Conservation (phyloP, 805 yeast species). For the Maudiozyma barnettii region DNA sequence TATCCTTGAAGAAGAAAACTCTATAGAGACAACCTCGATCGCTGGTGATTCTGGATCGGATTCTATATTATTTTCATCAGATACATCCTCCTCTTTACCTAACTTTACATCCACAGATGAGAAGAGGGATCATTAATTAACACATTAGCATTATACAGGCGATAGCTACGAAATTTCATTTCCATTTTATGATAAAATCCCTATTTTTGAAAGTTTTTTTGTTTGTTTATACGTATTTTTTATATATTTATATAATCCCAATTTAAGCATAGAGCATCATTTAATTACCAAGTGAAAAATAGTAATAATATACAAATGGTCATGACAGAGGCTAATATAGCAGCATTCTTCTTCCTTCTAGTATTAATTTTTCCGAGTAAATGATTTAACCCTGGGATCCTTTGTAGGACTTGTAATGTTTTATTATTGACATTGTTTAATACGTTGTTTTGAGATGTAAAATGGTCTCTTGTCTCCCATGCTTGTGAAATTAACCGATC, state of each 20-base stretch:
- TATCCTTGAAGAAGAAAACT: conserved; percentile 23
- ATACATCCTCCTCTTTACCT: conserved; percentile 9
- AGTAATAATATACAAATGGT: conserved; percentile 62
- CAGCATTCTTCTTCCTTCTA: conserved; percentile 77
- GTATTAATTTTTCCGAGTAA: conserved; percentile 75
- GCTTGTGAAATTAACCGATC: conserved; percentile 80
- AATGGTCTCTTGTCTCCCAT: conserved; percentile 79
- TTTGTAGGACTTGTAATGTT: conserved; percentile 49
- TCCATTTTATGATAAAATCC: neutral
- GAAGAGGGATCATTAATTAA: neutral
- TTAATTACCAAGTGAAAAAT: conserved; percentile 38
- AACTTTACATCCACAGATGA: conserved; percentile 2
- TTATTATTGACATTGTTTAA: conserved; percentile 56
- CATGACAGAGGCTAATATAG: conserved; percentile 70
- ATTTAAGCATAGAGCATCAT: neutral
- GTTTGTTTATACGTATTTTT: neutral
- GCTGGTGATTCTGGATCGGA: conserved; percentile 10
- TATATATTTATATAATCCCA: neutral
- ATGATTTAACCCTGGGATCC: conserved; percentile 75
- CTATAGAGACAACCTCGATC: conserved; percentile 19
- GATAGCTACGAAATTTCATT: neutral
- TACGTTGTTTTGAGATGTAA: conserved; percentile 57
- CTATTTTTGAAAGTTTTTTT: neutral
- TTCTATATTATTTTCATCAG: conserved; percentile 9
- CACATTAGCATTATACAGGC: too few species aligned